A percentile compares a stretch with the other conserved stretches of the same genome.
phyloP scores from a whole-genome alignment of 352 stramenopile species.

The Sclerospora graminicola region DNA sequence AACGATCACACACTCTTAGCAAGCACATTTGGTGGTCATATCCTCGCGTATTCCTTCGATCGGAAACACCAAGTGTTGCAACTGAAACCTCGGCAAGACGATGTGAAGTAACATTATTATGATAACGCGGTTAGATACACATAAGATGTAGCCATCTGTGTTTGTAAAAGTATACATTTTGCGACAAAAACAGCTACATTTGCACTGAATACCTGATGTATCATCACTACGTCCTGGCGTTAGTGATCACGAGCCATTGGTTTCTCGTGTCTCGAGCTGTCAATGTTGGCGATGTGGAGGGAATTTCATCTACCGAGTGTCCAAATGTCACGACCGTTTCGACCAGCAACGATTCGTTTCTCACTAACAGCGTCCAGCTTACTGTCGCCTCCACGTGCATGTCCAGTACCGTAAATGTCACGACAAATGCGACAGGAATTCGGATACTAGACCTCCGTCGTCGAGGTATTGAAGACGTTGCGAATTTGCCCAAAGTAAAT shows the following conservation, averaged over 20 bases:
- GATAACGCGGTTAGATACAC: too few species aligned
- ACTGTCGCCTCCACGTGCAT: constrained; percentile 11
- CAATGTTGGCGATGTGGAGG: constrained; percentile 20
- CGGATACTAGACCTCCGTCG: constrained; percentile 14
- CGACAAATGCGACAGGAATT: constrained; percentile 1
- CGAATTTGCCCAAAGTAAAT: constrained; percentile 12
- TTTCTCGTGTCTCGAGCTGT: constrained; percentile 5
- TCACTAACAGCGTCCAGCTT: constrained; percentile 12
- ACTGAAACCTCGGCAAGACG: too few species aligned
- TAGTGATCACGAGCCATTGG: too few species aligned
- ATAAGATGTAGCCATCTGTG: too few species aligned
- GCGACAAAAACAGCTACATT: too few species aligned
- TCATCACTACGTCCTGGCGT: too few species aligned
- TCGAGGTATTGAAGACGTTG: constrained; percentile 11
- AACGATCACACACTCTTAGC: constrained; percentile 29
- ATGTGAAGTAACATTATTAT: too few species aligned
- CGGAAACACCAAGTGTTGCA: not conserved
- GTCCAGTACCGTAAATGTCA: constrained; percentile 10
- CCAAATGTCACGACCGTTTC: constrained; percentile 25
- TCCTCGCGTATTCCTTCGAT: constrained; percentile 37
- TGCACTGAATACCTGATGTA: too few species aligned
- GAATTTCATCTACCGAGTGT: constrained; percentile 9
- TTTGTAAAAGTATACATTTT: too few species aligned
- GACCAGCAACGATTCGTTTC: constrained; percentile 3
- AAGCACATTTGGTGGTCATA: constrained; percentile 39